A percentile compares a stretch with the other conserved stretches of the same genome.
Conservation (phyloP, 345 rosid genomes). For the Geranium rotundifolium region DNA sequence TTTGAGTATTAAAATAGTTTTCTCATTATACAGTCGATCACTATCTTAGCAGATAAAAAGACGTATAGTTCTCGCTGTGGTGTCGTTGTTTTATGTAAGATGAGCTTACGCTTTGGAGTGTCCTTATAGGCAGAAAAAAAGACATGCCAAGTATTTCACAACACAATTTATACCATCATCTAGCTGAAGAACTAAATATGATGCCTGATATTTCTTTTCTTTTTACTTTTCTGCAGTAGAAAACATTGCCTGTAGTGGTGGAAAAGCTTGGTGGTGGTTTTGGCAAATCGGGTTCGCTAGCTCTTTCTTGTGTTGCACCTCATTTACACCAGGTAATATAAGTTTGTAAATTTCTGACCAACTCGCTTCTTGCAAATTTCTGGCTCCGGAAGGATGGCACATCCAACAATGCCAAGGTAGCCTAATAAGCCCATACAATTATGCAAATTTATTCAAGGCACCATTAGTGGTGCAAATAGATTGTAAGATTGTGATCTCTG, state of each 20-base stretch:
- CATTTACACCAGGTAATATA: conserved; percentile 60
- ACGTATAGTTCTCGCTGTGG: neutral
- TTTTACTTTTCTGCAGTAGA: conserved; percentile 25
- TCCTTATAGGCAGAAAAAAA: neutral
- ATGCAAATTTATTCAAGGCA: neutral
- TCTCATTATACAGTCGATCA: too few species aligned
- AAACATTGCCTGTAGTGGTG: conserved; percentile 88
- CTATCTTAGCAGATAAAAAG: too few species aligned
- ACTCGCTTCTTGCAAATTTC: conserved; percentile 46
- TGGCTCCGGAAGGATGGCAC: conserved; percentile 29
- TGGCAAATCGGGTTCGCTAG: conserved; percentile 76
- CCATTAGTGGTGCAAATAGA: neutral
- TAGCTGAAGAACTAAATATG: neutral
- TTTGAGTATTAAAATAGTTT: too few species aligned
- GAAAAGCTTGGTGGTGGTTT: conserved; percentile 75
- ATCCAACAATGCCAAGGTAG: conserved; percentile 26
- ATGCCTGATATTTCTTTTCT: neutral
- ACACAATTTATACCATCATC: neutral
- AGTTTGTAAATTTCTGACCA: too few species aligned
- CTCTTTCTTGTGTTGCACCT: conserved; percentile 90
- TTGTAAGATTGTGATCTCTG: too few species aligned
- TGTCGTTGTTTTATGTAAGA: neutral
- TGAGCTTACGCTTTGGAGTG: neutral
- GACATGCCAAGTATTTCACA: too few species aligned
- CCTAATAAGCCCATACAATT: too few species aligned